phyloP scores from a whole-genome alignment of 441 rosid species.

The California macrophylla region DNA sequence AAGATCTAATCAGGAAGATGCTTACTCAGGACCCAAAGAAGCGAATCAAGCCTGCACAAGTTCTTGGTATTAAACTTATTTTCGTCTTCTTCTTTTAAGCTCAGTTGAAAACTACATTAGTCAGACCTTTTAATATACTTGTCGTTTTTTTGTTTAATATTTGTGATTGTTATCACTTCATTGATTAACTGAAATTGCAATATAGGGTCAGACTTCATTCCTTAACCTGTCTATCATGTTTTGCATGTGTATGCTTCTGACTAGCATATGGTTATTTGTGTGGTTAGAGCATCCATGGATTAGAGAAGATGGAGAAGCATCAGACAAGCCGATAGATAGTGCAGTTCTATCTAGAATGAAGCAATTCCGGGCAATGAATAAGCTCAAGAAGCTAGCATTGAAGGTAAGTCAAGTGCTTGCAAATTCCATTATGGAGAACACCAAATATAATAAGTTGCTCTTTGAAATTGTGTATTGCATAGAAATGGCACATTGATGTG shows the following conservation, averaged over 20 bases:
- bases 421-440: too few relatives aligned
- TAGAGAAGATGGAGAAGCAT: constrained; percentile 17
- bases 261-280: background rate
- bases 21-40: constrained; percentile 6
- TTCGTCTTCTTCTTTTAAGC: background rate
- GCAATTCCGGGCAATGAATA: constrained; percentile 20
- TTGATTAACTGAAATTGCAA: too few relatives aligned
- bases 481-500: too few relatives aligned
- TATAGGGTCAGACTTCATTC: background rate
- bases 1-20: constrained; percentile 12
- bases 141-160: too few relatives aligned
- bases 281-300: constrained; percentile 17
- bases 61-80: constrained; percentile 5
- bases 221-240: background rate
- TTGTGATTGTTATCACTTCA: too few relatives aligned
- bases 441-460: too few relatives aligned
- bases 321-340: constrained; percentile 17
- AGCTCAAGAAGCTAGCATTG: constrained; percentile 20
- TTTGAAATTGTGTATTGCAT: too few relatives aligned
- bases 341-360: constrained; percentile 16
- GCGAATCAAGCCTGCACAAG: constrained; percentile 8
- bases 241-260: too few relatives aligned
- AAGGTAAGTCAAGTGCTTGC: background rate
- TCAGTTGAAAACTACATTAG: background rate
- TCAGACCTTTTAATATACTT: too few relatives aligned